Conservation (phyloP, 331 rosid genomes). For the Acacia concinna region DNA sequence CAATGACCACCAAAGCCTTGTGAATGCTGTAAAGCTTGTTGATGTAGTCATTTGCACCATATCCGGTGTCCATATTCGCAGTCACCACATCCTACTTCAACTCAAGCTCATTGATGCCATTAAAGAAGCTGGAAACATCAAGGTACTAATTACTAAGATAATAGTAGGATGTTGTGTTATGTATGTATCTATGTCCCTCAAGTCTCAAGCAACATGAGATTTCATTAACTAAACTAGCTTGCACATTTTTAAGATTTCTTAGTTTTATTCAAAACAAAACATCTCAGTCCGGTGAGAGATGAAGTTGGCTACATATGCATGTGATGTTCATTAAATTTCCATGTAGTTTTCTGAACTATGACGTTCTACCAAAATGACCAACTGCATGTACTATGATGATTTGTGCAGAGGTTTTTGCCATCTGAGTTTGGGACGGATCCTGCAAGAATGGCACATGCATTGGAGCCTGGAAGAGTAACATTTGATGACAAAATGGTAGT, state of each 20-base stretch:
- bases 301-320: not conserved
- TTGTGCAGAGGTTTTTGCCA: constrained; percentile 63
- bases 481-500: constrained; percentile 78
- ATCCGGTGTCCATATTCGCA: constrained; percentile 66
- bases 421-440: constrained; percentile 80
- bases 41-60: constrained; percentile 71
- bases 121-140: constrained; percentile 69
- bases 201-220: not conserved
- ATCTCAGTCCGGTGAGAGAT: not conserved
- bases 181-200: not conserved
- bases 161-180: not conserved
- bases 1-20: constrained; percentile 50
- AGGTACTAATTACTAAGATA: constrained; percentile 40
- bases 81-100: constrained; percentile 66
- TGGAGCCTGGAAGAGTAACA: constrained; percentile 69
- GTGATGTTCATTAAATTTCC: not conserved
- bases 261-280: not conserved
- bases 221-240: not conserved
- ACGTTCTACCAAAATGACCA: not conserved
- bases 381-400: not conserved
- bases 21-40: constrained; percentile 59
- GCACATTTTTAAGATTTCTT: not conserved
- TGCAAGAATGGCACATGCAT: constrained; percentile 60
- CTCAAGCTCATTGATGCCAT: constrained; percentile 75
- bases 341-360: not conserved